Evolutionary conservation across 768 basidiomycete species (phyloP), one percentile per base, ranked within the genome.

Genomic region (Lactarius tabidus): DNA sequence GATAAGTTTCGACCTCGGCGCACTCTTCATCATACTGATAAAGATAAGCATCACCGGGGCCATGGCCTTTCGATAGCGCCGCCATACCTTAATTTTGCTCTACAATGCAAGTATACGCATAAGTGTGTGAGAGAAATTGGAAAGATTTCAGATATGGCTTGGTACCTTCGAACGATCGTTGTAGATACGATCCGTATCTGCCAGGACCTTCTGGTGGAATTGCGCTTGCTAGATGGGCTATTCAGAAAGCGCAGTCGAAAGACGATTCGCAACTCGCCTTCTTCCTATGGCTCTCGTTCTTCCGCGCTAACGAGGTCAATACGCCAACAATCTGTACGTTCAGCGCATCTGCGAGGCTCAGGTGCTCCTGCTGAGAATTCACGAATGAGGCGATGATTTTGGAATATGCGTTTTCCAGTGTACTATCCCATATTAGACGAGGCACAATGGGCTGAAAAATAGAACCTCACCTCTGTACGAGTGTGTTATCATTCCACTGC

Each of bases 21-120:
- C 92, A 93, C 69, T 91, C 86, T 33, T 86, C 87, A 69, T 93
- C 88, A 71, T 93, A 93, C 91, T 93, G 67, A 52, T 54, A 51
- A 23, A 67, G 35, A 48, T 63, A 53, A 64, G 63, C 59, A 23
- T 41, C 39, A 53, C 59, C 28, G 41, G 51, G 28, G 10, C n/a
- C 2, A 35, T 65, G 48, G 57, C 48, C 33, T 58, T 33, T 29
- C 51, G 45, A 63, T 18, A 52, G 35, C 48, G 29, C 59, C 60
- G 26, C 52, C 71, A 35, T 63, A 86, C 87, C 81, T 87, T 88
- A 71, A 85, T 82, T 74, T 88, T 88, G 63, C 77, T 81, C 87
- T 89, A 67, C 48, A 57, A 33, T 88, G 68, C 53, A 57, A 35
- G 6, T 59, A 23, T 64, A 57, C 20, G 41, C 52, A 57, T 57